Conservation (phyloP, 805 yeast species). For the Ascoidea asiatica region DNA sequence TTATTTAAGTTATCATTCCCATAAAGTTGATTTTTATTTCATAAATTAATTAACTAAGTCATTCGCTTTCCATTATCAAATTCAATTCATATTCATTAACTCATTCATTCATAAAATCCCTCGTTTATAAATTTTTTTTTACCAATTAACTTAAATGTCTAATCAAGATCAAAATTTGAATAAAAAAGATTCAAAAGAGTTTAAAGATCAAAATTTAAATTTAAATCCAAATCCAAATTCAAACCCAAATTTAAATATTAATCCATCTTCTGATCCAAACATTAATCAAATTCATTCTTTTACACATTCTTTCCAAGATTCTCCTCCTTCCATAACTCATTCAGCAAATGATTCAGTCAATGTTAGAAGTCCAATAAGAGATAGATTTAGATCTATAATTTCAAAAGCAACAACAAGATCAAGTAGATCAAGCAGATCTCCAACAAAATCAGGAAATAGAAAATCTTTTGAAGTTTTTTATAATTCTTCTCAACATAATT, state of each 20-base stretch:
- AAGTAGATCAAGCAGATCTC: constrained; percentile 2
- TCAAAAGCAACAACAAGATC: constrained; percentile 8
- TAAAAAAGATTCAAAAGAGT: too few relatives aligned
- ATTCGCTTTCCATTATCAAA: too few relatives aligned
- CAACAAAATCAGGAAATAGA: constrained; percentile 3
- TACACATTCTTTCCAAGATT: neutral
- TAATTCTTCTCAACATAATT: neutral
- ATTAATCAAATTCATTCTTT: neutral
- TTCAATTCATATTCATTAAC: too few relatives aligned
- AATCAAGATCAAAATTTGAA: too few relatives aligned
- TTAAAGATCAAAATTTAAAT: too few relatives aligned
- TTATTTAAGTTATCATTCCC: too few relatives aligned
- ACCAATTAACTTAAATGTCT: neutral
- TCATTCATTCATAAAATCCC: neutral
- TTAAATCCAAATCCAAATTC: too few relatives aligned
- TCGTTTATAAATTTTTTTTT: neutral
- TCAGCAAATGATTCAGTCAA: neutral
- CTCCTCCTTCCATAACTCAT: neutral
- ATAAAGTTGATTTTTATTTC: too few relatives aligned
- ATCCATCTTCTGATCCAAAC: neutral
- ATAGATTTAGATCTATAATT: constrained; percentile 9
- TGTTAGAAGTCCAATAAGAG: constrained; percentile 5
- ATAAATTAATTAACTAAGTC: too few relatives aligned
- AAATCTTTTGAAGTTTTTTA: constrained; percentile 2
- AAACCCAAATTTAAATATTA: too few relatives aligned